phyloP scores from a whole-genome alignment of 2,329 filamentous ascomycete species.

The Gnomoniopsis smithogilvyi region DNA sequence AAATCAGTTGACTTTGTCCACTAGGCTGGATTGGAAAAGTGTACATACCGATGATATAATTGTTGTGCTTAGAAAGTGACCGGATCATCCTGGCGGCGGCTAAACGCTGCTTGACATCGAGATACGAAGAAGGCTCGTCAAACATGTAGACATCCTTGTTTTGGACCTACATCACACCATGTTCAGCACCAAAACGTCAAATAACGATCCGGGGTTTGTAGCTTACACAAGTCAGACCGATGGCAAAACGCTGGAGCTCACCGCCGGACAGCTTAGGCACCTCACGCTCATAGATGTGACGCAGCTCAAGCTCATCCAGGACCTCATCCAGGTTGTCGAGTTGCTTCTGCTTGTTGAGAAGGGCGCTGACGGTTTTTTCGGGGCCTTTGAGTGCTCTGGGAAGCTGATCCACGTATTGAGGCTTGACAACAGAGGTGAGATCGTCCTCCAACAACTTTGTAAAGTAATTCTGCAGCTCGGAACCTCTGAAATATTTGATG shows the following conservation, averaged over 20 bases:
- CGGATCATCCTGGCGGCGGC: slow-evolving; percentile 90
- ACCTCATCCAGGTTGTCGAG: slow-evolving; percentile 81
- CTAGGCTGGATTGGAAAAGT: background rate
- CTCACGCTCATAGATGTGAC: slow-evolving; percentile 88
- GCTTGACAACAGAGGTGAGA: slow-evolving; percentile 96
- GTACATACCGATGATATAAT: slow-evolving; percentile 74
- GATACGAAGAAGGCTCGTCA: slow-evolving; percentile 96
- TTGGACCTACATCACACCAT: slow-evolving; percentile 12
- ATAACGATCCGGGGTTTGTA: background rate
- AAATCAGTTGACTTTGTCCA: background rate
- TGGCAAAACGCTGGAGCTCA: slow-evolving; percentile 97
- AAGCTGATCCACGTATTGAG: slow-evolving; percentile 98
- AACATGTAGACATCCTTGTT: slow-evolving; percentile 74
- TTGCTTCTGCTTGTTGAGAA: slow-evolving; percentile 73
- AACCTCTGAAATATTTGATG: slow-evolving; percentile 96
- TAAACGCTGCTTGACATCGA: slow-evolving; percentile 98
- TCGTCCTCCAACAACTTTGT: slow-evolving; percentile 97
- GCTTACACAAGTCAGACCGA: slow-evolving; percentile 80
- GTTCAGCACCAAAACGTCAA: background rate
- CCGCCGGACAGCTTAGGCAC: slow-evolving; percentile 89
- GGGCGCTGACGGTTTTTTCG: slow-evolving; percentile 72
- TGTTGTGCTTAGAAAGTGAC: slow-evolving; percentile 79
- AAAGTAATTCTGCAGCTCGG: slow-evolving; percentile 98
- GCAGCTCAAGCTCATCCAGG: slow-evolving; percentile 76
- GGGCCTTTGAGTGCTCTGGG: slow-evolving; percentile 84